Evolutionary conservation across 257 asterid genomes (phyloP), one percentile per base, ranked within the genome.

Genomic region (Coffea canephora): DNA sequence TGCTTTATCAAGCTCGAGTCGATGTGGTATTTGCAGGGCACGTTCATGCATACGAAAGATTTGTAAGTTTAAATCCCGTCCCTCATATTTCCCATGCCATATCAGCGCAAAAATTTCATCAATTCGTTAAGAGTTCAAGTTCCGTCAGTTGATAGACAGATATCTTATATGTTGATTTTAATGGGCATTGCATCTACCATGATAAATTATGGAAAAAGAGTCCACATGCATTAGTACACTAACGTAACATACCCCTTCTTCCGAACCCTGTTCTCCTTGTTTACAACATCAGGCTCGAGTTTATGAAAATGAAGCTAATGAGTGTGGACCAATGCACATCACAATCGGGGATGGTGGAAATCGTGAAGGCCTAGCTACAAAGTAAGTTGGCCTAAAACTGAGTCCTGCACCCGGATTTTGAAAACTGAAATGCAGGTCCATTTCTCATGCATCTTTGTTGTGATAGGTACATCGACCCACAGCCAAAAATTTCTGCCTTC

Each of bases 1-100:
- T 95, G 86, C 81, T 95, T 6, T 90, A 81, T 71, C 11, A 55
- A 3, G 96, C 99, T 50, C 86, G 89, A 0, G 96, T 91, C 8
- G 97, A 95, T 64, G 79, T 82, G 4, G 89, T 95, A 3, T 93
- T 93, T 27, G 92, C 99, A 0, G 99, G 99, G 2, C 99, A 95
- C 69, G 96, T 95, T 21, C 99, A 95, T 79, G 98, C 99, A 36
- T 95, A 95, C 6, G 99, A 95, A 80, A 89, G 99, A 75, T 93
- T 93, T 54, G 99, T 95, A 89, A 88, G 97, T 19, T 64, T 79
- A 31, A 31, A 31, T 59, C 8, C 6, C 16, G 55, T 31, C 10
- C 34, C 39, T 36, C 48, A 13, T 36, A 34, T 36, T 18, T 49
- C 52, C 6, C 10, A 19, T 45, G 14, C 13, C 43, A 46, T 59